Evolutionary conservation across 2,329 filamentous ascomycete genomes (phyloP), one percentile per base, ranked within the genome.

Genomic region (Aureobasidium sp.): DNA sequence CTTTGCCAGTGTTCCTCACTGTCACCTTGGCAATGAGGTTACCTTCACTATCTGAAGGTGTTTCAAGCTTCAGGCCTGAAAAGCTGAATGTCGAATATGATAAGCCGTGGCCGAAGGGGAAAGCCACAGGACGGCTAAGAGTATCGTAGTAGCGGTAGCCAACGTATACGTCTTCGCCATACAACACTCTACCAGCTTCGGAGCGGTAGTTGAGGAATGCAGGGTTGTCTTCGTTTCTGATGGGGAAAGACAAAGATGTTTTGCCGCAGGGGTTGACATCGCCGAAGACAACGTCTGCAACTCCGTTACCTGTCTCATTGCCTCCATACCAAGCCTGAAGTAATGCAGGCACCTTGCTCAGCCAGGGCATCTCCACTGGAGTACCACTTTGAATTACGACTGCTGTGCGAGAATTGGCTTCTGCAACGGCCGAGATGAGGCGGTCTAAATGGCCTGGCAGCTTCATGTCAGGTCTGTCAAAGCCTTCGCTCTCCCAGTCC

Each of bases 311-410:
- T 5, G 87, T 88, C 76, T 94, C 90, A 68, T 94, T 90, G n/a
- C 90, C 90, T 63, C 89, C 88, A 68, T 91, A 94, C 89, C 89
- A 94, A 8, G 89, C 82, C 69, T 91, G 87, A 0, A 91, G 69
- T 34, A 91, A 84, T 1, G 85, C 82, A 3, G 86, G 82, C 3
- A 87, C 85, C 27, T 78, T 73, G 64, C 83, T 77, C 1, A 78
- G 82, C 88, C 87, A 91, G 16, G 87, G 86, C 85, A 89, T 85
- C 1, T 81, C 80, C 16, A 89, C 81, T 0, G 89, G 89, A 0
- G 88, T 90, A 39, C 89, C 90, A 0, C 87, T 90, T 68, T 92
- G 89, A 70, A 90, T 85, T 1, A 92, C 86, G 1, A 94, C 83
- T 1, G 85, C 83, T 1, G 87, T 86, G 61, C 86, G 86, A 3